Evolutionary conservation across 2,329 filamentous ascomycete species (phyloP).

Genomic region (Exophiala calicioides): DNA sequence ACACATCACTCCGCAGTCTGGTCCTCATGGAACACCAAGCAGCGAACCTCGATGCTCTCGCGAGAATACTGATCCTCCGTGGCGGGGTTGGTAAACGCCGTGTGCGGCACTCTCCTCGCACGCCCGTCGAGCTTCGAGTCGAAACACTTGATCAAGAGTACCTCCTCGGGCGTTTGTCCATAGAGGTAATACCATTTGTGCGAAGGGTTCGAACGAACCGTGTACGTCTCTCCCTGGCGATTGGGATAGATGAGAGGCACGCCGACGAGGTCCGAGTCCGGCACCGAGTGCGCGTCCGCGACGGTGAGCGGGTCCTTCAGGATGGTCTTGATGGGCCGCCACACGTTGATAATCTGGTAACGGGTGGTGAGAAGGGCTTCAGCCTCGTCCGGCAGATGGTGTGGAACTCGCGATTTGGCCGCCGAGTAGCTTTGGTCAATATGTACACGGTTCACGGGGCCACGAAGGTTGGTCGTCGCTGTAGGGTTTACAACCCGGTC

Average conservation of each 20-base stretch:
- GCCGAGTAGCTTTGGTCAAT: conserved; percentile 54
- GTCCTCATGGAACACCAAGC: conserved; percentile 35
- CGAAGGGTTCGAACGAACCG: conserved; percentile 43
- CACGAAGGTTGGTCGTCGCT: conserved; percentile 37
- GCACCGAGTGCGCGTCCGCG: conserved; percentile 53
- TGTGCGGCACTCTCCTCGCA: conserved; percentile 56
- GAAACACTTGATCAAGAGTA: conserved; percentile 63
- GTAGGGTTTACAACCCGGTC: conserved; percentile 32
- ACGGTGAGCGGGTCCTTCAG: conserved; percentile 57
- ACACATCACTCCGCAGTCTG: conserved; percentile 24
- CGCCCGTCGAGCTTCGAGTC: conserved; percentile 59
- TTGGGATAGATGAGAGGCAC: conserved; percentile 55
- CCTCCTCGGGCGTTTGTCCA: conserved; percentile 55
- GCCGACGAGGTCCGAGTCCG: conserved; percentile 53
- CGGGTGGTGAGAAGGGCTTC: conserved; percentile 45
- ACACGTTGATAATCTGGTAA: conserved; percentile 55
- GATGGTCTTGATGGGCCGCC: conserved; percentile 55
- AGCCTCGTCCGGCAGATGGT: conserved; percentile 49
- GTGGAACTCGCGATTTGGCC: conserved; percentile 43
- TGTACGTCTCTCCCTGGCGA: conserved; percentile 53
- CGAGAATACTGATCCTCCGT: conserved; percentile 44
- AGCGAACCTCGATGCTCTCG: conserved; percentile 60
- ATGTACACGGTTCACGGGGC: conserved; percentile 54
- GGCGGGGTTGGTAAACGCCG: conserved; percentile 55
- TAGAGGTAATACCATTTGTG: conserved; percentile 59